Conservation (phyloP, 2,329 filamentous ascomycete species). For the Fusarium sp. region DNA sequence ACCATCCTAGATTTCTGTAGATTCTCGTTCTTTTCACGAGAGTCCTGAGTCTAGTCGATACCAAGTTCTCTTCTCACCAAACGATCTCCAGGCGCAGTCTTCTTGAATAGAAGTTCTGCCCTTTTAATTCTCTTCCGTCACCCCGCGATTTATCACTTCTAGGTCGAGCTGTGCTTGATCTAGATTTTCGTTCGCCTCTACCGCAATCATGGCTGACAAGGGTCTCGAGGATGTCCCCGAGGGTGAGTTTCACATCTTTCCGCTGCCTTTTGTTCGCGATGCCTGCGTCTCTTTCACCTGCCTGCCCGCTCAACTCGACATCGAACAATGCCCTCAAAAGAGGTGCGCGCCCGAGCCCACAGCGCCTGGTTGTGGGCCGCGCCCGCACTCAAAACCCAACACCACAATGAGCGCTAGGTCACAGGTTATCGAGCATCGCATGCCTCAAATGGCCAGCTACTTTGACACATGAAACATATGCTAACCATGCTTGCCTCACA, state of each 20-base stretch:
- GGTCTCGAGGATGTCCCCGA: slow-evolving; percentile 98
- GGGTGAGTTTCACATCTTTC: slow-evolving; percentile 71
- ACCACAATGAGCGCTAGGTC: slow-evolving; percentile 19
- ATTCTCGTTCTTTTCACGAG: slow-evolving; percentile 61
- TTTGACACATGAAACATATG: slow-evolving; percentile 17
- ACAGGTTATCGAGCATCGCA: slow-evolving; percentile 2
- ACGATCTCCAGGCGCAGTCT: slow-evolving; percentile 50
- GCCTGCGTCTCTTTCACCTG: slow-evolving; percentile 12
- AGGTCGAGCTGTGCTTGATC: slow-evolving; percentile 86
- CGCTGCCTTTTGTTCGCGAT: slow-evolving; percentile 14
- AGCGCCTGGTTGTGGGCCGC: slow-evolving; percentile 34
- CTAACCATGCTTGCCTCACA: slow-evolving; percentile 57
- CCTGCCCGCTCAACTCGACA: slow-evolving; percentile 31
- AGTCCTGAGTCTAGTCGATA: slow-evolving; percentile 63
- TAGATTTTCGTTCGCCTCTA: slow-evolving; percentile 66
- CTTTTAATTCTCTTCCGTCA: slow-evolving; percentile 52
- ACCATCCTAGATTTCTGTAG: slow-evolving; percentile 58
- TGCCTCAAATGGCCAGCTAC: slow-evolving; percentile 2
- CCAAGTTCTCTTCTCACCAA: slow-evolving; percentile 45
- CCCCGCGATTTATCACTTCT: slow-evolving; percentile 61
- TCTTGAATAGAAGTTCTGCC: slow-evolving; percentile 53
- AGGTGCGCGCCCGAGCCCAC: slow-evolving; percentile 25
- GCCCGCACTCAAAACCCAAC: slow-evolving; percentile 28
- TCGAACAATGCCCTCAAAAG: slow-evolving; percentile 22
- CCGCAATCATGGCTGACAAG: slow-evolving; percentile 99